Base-by-base conservation (phyloP, 306 rosid genomes). In the Pterocarpus macrocarpus region DNA sequence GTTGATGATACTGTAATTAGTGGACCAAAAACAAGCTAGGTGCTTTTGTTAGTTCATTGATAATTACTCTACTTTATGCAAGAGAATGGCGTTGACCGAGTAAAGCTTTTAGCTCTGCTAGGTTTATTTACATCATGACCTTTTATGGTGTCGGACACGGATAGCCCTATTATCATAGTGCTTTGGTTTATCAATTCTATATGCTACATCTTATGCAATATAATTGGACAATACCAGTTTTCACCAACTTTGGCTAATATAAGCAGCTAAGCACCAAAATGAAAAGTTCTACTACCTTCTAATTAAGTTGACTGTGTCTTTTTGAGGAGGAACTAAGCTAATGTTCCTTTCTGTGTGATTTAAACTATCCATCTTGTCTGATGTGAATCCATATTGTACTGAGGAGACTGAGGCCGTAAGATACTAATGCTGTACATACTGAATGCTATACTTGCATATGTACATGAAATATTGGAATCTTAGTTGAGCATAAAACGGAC, bases 1-100 rank as follows among this genome's bases (percentile, higher is more conserved):
- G 73, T 4, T 10, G 47, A 59, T 34, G 63, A 22, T 39, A 52
- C 70, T 62, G 44, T 32, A 74, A n/a, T 70, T 63, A 76, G 79
- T 84, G 82, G 72, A 12, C 76, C 82, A 55, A 75, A 75, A 44
- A 61, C 69, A 63, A n/a, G 9, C 30, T n/a, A 57, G 28, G 34
- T 64, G 80, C 82, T 61, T 63, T 43, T 38, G 58, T 77, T 56
- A 56, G 69, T 56, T 74, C 70, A 75, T 69, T 63, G 30, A 59
- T 80, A 34, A 45, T 58, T 52, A 67, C 69, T 65, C 2, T 50
- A 34, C 14, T 43, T 28, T 39, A 33, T 56, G 59, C 64, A 4
- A 45, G 63, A 32, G 39, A 77, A 64, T 82, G 82, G 64, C 62
- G 78, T 82, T 76, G 79, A 82, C 71, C 17, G 35, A 50, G 33